These are phyloP conservation scores for Lenzites betulinus DNA, from an alignment of 768 basidiomycete species.

Conservation along the genomic window DNA sequence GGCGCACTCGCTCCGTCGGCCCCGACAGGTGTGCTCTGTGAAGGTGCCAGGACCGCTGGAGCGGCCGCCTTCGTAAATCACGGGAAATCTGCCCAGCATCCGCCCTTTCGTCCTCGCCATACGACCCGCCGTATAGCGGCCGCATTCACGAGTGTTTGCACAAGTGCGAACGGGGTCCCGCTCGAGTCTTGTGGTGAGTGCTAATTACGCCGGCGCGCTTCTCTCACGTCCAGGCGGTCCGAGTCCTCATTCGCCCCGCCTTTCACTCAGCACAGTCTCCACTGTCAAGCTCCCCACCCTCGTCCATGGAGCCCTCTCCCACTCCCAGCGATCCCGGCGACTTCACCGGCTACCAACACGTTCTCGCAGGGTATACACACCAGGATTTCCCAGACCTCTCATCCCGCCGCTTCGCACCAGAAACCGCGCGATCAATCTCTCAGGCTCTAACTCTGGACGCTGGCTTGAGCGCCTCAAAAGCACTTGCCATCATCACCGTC, in stretches of 20 bases:
- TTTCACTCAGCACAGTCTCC: slow-evolving; percentile 2
- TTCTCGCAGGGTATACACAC: slow-evolving; percentile 22
- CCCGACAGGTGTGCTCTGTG: slow-evolving; percentile 1
- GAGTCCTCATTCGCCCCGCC: slow-evolving; percentile 9
- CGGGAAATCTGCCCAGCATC: background rate
- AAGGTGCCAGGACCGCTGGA: slow-evolving; percentile 4
- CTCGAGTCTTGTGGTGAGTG: slow-evolving; percentile 3
- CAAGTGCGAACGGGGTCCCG: background rate
- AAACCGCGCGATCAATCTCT: slow-evolving; percentile 7
- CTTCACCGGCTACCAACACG: slow-evolving; percentile 8
- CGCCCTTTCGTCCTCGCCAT: background rate
- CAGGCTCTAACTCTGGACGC: slow-evolving; percentile 6
- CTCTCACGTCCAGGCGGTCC: slow-evolving; percentile 20
- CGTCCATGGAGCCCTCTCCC: slow-evolving; percentile 4
- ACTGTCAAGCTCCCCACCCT: slow-evolving; percentile 7
- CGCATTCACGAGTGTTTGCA: background rate
- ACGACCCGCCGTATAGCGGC: background rate
- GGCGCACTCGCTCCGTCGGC: slow-evolving; percentile 6
- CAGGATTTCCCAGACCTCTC: slow-evolving; percentile 24
- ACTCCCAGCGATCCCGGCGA: slow-evolving; percentile 1
- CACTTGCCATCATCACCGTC: slow-evolving; percentile 5
- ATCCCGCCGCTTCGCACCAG: slow-evolving; percentile 20
- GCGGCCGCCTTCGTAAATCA: background rate
- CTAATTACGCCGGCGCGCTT: slow-evolving; percentile 2
- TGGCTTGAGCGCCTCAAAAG: background rate